phyloP scores from a whole-genome alignment of 306 rosid genomes.

The Fragaria ananassa region DNA sequence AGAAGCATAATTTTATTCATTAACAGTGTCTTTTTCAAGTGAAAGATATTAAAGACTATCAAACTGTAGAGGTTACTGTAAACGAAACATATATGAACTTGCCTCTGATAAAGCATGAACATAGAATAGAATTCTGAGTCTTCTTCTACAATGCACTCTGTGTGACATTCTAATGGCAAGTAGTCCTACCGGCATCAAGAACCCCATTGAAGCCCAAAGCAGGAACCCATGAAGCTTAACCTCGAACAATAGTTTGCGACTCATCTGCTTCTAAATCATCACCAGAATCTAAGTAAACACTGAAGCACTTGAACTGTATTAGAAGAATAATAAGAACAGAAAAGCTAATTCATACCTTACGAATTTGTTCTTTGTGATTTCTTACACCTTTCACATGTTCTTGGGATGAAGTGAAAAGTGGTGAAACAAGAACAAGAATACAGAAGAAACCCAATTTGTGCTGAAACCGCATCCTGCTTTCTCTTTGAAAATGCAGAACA shows the following conservation, averaged over 20 bases:
- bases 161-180: constrained; percentile 66
- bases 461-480: constrained; percentile 39
- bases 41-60: background rate
- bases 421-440: constrained; percentile 41
- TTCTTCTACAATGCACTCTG: constrained; percentile 52
- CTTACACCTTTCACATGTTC: constrained; percentile 27
- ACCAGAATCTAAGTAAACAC: background rate
- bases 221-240: constrained; percentile 81
- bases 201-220: constrained; percentile 89
- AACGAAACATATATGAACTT: constrained; percentile 29
- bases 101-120: constrained; percentile 76
- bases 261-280: constrained; percentile 37
- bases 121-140: constrained; percentile 55
- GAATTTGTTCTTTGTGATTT: constrained; percentile 27
- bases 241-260: constrained; percentile 47
- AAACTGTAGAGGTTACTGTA: background rate
- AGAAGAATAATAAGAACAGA: background rate
- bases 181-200: constrained; percentile 85
- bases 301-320: background rate
- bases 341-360: constrained; percentile 39
- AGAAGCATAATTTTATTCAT: constrained; percentile 4
- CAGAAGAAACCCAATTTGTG: constrained; percentile 38
- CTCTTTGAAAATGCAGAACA: background rate
- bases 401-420: constrained; percentile 44
- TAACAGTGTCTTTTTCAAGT: constrained; percentile 16